Evolutionary conservation across 495 filamentous ascomycete species (phyloP).

Genomic region (Trichodelitschia bisporula): DNA sequence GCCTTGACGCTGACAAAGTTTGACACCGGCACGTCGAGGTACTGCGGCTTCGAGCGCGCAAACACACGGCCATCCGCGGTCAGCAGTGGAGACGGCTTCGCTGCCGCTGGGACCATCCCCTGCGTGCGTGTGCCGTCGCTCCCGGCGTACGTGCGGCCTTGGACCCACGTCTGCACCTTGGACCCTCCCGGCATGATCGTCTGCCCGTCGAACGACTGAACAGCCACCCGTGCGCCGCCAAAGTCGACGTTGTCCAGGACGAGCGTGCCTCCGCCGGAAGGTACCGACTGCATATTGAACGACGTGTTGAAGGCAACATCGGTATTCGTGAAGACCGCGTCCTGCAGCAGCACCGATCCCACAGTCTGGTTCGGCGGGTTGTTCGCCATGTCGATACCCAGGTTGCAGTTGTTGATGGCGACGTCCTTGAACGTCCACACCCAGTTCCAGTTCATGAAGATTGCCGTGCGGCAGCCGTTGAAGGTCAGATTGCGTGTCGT

Average conservation of each 20-base stretch:
- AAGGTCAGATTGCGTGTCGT: slow-evolving; percentile 25
- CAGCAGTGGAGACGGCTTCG: slow-evolving; percentile 19
- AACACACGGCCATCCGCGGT: slow-evolving; percentile 26
- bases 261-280: slow-evolving; percentile 24
- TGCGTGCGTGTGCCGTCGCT: slow-evolving; percentile 20
- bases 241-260: slow-evolving; percentile 46
- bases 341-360: slow-evolving; percentile 17
- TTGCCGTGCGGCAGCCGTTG: slow-evolving; percentile 21
- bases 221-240: slow-evolving; percentile 30
- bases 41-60: slow-evolving; percentile 42
- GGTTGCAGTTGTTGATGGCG: slow-evolving; percentile 25
- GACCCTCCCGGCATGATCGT: slow-evolving; percentile 31
- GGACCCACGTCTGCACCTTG: slow-evolving; percentile 26
- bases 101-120: slow-evolving; percentile 13
- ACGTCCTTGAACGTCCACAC: slow-evolving; percentile 23
- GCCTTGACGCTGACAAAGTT: slow-evolving; percentile 34
- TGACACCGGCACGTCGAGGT: slow-evolving; percentile 23
- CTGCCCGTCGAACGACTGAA: slow-evolving; percentile 24
- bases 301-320: slow-evolving; percentile 14
- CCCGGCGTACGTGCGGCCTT: slow-evolving; percentile 26
- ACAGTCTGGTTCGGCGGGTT: slow-evolving; percentile 21
- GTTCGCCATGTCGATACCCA: slow-evolving; percentile 36
- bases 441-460: slow-evolving; percentile 33
- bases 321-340: slow-evolving; percentile 16
- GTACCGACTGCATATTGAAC: slow-evolving; percentile 11